phyloP scores from a whole-genome alignment of 2,329 filamentous ascomycete genomes.

The Stemphylium lycopersici region DNA sequence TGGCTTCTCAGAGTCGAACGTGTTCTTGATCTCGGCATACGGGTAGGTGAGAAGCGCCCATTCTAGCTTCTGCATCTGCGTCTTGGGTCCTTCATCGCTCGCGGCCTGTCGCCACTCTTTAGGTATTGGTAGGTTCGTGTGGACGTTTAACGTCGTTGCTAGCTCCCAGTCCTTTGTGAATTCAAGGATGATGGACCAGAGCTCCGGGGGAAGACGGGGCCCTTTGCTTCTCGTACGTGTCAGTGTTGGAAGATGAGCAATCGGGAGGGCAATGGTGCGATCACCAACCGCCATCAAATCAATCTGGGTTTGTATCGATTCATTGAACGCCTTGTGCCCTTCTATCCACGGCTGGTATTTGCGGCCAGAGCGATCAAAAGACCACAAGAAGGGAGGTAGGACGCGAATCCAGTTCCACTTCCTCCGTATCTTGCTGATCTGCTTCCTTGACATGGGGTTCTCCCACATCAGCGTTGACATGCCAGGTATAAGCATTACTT shows the following conservation, averaged over 20 bases:
- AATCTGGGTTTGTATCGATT: slow-evolving; percentile 77
- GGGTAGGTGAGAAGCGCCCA: slow-evolving; percentile 80
- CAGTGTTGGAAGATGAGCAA: slow-evolving; percentile 42
- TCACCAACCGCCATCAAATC: slow-evolving; percentile 77
- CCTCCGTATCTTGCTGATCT: slow-evolving; percentile 79
- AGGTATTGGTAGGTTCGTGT: slow-evolving; percentile 76
- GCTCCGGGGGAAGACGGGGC: slow-evolving; percentile 72
- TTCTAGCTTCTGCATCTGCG: slow-evolving; percentile 79
- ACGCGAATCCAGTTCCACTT: slow-evolving; percentile 90
- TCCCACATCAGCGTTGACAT: slow-evolving; percentile 92
- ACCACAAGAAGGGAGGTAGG: slow-evolving; percentile 81
- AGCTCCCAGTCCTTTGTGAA: slow-evolving; percentile 89
- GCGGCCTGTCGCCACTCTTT: slow-evolving; percentile 72
- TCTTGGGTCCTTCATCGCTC: slow-evolving; percentile 68
- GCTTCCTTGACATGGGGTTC: slow-evolving; percentile 85
- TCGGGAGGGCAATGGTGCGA: slow-evolving; percentile 58
- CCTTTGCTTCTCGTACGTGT: slow-evolving; percentile 47
- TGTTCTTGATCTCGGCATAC: slow-evolving; percentile 72
- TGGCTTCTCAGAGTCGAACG: slow-evolving; percentile 72
- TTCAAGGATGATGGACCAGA: slow-evolving; percentile 89
- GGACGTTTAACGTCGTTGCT: slow-evolving; percentile 79
- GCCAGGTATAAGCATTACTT: slow-evolving; percentile 81
- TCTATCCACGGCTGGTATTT: slow-evolving; percentile 58
- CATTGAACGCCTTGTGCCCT: slow-evolving; percentile 72
- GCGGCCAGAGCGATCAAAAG: slow-evolving; percentile 66